Evolutionary conservation across 2,329 filamentous ascomycete genomes (phyloP).

Genomic region (Thelonectria discophora): DNA sequence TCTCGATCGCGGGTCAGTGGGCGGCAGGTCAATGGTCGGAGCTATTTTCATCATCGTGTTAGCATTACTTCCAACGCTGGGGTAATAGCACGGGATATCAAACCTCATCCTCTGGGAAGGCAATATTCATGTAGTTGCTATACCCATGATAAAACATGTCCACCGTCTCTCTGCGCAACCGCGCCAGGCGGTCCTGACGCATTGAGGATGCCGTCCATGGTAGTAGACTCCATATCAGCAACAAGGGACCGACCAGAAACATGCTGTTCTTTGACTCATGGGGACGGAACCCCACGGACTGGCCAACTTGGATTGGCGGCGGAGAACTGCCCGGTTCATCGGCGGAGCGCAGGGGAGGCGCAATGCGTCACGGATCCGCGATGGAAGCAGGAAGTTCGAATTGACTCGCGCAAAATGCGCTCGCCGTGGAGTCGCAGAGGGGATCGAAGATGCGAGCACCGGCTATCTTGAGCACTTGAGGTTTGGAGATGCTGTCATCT

Average conservation of each 20-base stretch:
- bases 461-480: conserved; percentile 17
- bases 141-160: conserved; percentile 97
- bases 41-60: conserved; percentile 53
- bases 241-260: conserved; percentile 37
- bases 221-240: conserved; percentile 45
- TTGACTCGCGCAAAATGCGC: conserved; percentile 33
- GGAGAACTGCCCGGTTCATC: conserved; percentile 39
- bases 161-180: conserved; percentile 67
- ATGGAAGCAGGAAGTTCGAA: conserved; percentile 11
- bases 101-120: conserved; percentile 94
- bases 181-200: conserved; percentile 62
- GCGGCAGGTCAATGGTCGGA: conserved; percentile 84
- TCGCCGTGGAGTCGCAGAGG: conserved; percentile 25
- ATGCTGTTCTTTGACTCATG: conserved; percentile 42
- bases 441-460: conserved; percentile 23
- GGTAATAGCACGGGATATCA: neutral
- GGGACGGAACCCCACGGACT: conserved; percentile 27
- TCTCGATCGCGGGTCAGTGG: conserved; percentile 85
- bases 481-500: conserved; percentile 36
- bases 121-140: conserved; percentile 92
- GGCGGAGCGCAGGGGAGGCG: conserved; percentile 23
- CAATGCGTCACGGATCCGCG: conserved; percentile 18
- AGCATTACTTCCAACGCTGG: conserved; percentile 19
- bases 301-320: conserved; percentile 34
- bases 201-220: conserved; percentile 60